Percentiles rank a stretch among this genome's conserved stretches.
phyloP scores from a whole-genome alignment of 2,329 filamentous ascomycete genomes.

The Xylariomycetidae sp. region DNA sequence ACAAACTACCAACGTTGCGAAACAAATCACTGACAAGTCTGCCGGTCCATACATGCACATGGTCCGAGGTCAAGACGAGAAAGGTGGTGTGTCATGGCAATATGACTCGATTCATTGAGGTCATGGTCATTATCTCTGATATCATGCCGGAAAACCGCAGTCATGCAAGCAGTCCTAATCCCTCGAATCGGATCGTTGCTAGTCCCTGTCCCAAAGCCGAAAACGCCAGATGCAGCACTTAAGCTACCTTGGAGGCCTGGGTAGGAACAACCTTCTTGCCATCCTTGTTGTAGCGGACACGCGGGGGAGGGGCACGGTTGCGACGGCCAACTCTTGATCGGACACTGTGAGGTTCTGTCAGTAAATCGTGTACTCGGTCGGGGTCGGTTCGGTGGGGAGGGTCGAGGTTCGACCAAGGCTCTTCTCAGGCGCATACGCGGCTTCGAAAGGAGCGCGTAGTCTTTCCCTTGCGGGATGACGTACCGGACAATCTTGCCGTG shows the following conservation, averaged over 20 bases:
- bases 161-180: conserved; percentile 26
- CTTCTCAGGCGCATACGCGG: conserved; percentile 42
- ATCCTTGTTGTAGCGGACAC: conserved; percentile 99
- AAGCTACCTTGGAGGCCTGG: conserved; percentile 62
- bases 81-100: conserved; percentile 10
- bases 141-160: conserved; percentile 24
- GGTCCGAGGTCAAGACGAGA: no score
- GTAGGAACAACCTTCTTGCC: conserved; percentile 98
- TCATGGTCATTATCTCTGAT: conserved; percentile 30
- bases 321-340: conserved; percentile 93
- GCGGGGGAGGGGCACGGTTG: conserved; percentile 96
- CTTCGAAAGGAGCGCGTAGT: conserved; percentile 34
- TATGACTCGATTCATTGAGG: conserved; percentile 27
- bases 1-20: no score
- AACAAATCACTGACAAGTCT: no score
- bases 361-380: conserved; percentile 22
- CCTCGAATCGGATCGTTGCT: conserved; percentile 21
- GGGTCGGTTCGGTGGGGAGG: conserved; percentile 18
- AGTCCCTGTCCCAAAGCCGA: conserved; percentile 18
- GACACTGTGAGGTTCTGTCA: conserved; percentile 62
- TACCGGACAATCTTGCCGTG: conserved; percentile 99
- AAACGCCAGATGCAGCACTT: conserved; percentile 22
- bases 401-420: conserved; percentile 51
- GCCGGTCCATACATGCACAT: no score
- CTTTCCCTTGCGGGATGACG: conserved; percentile 58